Evolutionary conservation across 2,329 filamentous ascomycete species (phyloP), one percentile per base, ranked within the genome.

Genomic region (Graphium sp.): DNA sequence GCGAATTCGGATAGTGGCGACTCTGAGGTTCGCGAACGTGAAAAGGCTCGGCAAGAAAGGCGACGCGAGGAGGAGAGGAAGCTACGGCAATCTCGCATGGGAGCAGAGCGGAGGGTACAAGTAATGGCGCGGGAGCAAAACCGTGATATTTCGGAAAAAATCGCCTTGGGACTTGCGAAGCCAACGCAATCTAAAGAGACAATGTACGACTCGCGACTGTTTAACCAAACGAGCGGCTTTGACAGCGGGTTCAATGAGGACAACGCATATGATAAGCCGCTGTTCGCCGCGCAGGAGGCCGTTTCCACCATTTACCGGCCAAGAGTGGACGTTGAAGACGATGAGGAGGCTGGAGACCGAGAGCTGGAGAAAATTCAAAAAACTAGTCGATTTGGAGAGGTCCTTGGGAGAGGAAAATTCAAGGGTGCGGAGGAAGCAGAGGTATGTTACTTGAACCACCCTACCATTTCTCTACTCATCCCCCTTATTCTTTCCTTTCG

Each of bases 151-250:
- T 89, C 81, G 2, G 89, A 98, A 48, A 95, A 94, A 59, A 81
- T 98, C 19, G 89, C 89, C 2, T 66, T 98, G 5, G 89, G 89
- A 4, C 57, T 95, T 27, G 89, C 89, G 5, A 98, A 95, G 52
- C 89, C 89, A 3, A 94, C 89, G 4, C 79, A 89, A 47, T 80
- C 75, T 28, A 77, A 77, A 31, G 89, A 98, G 50, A 75, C 80
- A 15, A 95, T 95, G 89, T 98, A 91, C 57, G 89, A 98, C 55
- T 91, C 84, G 3, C 67, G 89, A 22, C 56, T 98, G 18, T 98
- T 98, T 56, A 94, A 95, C 54, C 83, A 92, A 54, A 78, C 74
- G 5, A 85, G 79, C 41, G 89, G 89, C 0, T 91, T 98, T 47
- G 77, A 84, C 40, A 69, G 74, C 29, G 89, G 87, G 1, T 84